Percentiles rank a stretch among this genome's conserved stretches.
phyloP scores from a whole-genome alignment of 75 land plant genomes.

The Sequoiadendron giganteum region DNA sequence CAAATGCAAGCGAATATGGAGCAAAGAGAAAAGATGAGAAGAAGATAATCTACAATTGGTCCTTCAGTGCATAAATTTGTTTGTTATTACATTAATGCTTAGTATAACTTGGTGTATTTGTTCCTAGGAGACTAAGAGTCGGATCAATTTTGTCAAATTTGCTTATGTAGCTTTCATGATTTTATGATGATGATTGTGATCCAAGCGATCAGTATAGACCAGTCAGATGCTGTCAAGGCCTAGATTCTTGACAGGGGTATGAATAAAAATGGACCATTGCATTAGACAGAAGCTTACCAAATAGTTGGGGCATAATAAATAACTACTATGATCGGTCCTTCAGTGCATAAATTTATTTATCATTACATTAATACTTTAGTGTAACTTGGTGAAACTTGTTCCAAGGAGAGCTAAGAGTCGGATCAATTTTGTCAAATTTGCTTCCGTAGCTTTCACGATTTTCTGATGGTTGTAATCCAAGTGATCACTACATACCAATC shows the following conservation, averaged over 20 bases:
- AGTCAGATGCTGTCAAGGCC: background rate
- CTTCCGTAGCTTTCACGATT: background rate
- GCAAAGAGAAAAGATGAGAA: constrained; percentile 1
- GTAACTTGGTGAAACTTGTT: background rate
- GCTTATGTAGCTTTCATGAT: background rate
- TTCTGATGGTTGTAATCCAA: too few species aligned
- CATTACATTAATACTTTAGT: background rate
- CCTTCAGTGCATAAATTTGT: background rate
- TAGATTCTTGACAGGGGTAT: background rate
- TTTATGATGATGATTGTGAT: background rate
- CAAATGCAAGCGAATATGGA: constrained; percentile 1
- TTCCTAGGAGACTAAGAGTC: background rate
- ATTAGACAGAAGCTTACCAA: background rate
- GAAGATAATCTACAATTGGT: constrained; percentile 1
- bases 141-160: background rate
- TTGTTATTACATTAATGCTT: background rate
- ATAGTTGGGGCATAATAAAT: background rate
- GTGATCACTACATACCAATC: background rate
- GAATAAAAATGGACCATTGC: background rate
- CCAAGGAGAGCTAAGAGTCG: background rate
- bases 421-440: background rate
- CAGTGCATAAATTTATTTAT: background rate
- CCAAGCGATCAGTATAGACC: background rate
- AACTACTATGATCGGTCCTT: background rate
- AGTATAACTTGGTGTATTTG: background rate